phyloP scores from a whole-genome alignment of 2,329 filamentous ascomycete species.

The Sphaerostilbella broomeana region DNA sequence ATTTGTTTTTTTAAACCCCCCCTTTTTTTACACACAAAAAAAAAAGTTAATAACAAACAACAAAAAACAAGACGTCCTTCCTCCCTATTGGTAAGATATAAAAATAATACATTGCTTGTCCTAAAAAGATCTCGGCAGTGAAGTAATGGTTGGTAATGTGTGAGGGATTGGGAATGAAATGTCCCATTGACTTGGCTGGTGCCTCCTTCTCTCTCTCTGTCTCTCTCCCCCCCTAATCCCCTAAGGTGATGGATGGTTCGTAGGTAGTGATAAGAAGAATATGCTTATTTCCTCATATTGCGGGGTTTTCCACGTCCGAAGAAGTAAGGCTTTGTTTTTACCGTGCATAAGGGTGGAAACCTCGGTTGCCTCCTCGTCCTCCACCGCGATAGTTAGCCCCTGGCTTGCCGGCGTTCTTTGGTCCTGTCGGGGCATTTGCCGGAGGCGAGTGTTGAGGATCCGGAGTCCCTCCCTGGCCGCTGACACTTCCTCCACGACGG shows the following conservation, averaged over 20 bases:
- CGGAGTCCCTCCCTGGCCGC: slow-evolving; percentile 33
- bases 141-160: slow-evolving; percentile 1
- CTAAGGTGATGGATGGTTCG: too few relatives aligned
- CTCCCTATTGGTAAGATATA: background rate
- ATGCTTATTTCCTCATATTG: too few relatives aligned
- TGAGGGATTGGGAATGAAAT: background rate
- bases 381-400: slow-evolving; percentile 92
- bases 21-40: slow-evolving; percentile 3
- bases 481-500: slow-evolving; percentile 36
- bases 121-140: background rate
- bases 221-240: too few relatives aligned
- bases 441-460: slow-evolving; percentile 43
- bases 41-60: too few relatives aligned
- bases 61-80: background rate
- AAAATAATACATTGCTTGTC: background rate
- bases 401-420: slow-evolving; percentile 88
- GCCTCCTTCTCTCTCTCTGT: too few relatives aligned
- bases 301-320: too few relatives aligned
- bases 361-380: slow-evolving; percentile 66
- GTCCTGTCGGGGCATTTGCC: slow-evolving; percentile 74
- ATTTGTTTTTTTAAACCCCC: background rate
- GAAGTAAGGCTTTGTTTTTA: too few relatives aligned
- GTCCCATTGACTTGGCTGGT: background rate
- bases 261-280: background rate
- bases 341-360: slow-evolving; percentile 69